These are phyloP conservation scores for Russula abietina DNA, from an alignment of 768 basidiomycete genomes.

Conservation along the genomic window DNA sequence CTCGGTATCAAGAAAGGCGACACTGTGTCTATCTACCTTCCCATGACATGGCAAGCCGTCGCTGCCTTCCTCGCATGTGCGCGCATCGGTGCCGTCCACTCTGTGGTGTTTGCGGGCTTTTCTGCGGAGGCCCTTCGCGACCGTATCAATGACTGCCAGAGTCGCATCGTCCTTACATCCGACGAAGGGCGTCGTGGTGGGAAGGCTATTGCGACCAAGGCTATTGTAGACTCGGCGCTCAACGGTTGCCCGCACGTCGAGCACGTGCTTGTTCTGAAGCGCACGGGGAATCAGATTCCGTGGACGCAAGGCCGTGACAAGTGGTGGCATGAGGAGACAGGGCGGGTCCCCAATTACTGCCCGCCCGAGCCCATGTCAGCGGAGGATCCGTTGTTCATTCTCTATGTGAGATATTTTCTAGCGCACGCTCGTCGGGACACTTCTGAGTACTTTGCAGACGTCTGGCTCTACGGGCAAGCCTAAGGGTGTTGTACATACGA, in stretches of 20 bases:
- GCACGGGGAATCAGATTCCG: slow-evolving; percentile 78
- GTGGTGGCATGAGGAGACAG: slow-evolving; percentile 95
- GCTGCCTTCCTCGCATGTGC: slow-evolving; percentile 98
- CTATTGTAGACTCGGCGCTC: slow-evolving; percentile 88
- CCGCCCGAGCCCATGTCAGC: slow-evolving; percentile 79
- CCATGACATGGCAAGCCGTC: slow-evolving; percentile 93
- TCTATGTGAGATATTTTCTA: slow-evolving; percentile 67
- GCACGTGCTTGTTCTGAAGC: slow-evolving; percentile 81
- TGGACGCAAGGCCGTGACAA: slow-evolving; percentile 81
- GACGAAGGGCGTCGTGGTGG: slow-evolving; percentile 95
- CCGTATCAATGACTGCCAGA: slow-evolving; percentile 83
- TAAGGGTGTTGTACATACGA: slow-evolving; percentile 93
- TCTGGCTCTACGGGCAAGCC: slow-evolving; percentile 94
- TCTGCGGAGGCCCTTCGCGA: slow-evolving; percentile 91
- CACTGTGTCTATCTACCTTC: slow-evolving; percentile 87
- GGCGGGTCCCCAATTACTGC: slow-evolving; percentile 81
- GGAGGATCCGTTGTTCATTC: slow-evolving; percentile 98
- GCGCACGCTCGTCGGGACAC: background rate
- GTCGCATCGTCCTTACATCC: slow-evolving; percentile 87
- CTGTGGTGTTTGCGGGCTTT: slow-evolving; percentile 97
- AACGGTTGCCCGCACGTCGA: slow-evolving; percentile 80
- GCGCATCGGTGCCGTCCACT: slow-evolving; percentile 93
- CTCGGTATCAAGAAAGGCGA: slow-evolving; percentile 95
- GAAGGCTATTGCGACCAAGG: slow-evolving; percentile 90
- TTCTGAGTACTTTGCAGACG: slow-evolving; percentile 47